A percentile compares a stretch with the other conserved stretches of the same genome.
phyloP scores from a whole-genome alignment of 176 grass and related monocot genomes.

The Stipa capillata region DNA sequence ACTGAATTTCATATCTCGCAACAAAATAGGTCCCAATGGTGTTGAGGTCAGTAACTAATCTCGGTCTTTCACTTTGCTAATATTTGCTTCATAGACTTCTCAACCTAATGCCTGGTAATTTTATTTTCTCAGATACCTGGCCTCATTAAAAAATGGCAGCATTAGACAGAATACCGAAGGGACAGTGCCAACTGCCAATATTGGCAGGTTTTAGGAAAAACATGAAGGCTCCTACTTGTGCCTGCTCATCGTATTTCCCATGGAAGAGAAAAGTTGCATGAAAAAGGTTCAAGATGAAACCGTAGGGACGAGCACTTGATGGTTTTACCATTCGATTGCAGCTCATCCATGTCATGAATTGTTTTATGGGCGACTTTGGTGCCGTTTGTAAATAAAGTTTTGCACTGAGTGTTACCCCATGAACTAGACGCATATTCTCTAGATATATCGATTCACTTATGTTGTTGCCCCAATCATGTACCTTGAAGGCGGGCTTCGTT shows the following conservation, averaged over 20 bases:
- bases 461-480: too few species aligned
- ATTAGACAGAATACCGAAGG: not conserved
- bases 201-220: not conserved
- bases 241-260: not conserved
- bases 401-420: too few species aligned
- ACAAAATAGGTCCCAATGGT: slow-evolving; percentile 78
- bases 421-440: too few species aligned
- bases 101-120: not conserved
- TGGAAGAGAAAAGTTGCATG: not conserved
- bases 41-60: slow-evolving; percentile 54
- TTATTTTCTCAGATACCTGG: slow-evolving; percentile 36
- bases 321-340: not conserved
- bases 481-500: too few species aligned
- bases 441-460: too few species aligned
- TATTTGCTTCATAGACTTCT: not conserved
- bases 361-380: not conserved
- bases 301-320: not conserved
- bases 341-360: not conserved
- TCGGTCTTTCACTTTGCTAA: not conserved
- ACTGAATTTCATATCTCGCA: slow-evolving; percentile 89
- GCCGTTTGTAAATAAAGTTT: slow-evolving; percentile 1
- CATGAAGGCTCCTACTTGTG: not conserved
- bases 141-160: slow-evolving; percentile 32
- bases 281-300: too few species aligned
- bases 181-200: not conserved